phyloP scores from a whole-genome alignment of 2,329 filamentous ascomycete genomes.

The Epichloe sylvatica region DNA sequence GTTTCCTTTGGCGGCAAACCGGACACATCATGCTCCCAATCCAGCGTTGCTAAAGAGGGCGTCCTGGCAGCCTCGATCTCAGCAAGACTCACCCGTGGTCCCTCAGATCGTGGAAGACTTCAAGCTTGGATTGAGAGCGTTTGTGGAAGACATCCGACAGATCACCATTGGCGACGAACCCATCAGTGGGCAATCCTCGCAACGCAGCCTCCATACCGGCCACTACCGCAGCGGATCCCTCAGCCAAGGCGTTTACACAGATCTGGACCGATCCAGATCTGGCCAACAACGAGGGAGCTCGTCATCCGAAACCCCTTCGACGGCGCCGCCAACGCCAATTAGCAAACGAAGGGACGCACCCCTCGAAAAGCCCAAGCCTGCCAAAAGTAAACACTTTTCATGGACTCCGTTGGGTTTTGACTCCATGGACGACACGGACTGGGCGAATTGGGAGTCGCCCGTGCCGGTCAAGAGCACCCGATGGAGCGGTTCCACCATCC shows the following conservation, averaged over 20 bases:
- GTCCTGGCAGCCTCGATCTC: conserved; percentile 43
- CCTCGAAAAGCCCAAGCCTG: conserved; percentile 24
- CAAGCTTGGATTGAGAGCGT: conserved; percentile 79
- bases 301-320: conserved; percentile 26
- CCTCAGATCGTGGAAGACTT: conserved; percentile 85
- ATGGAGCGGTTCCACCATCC: conserved; percentile 50
- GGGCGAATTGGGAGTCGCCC: conserved; percentile 50
- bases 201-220: conserved; percentile 8
- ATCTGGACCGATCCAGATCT: conserved; percentile 36
- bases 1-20: conserved; percentile 16
- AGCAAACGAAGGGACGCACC: conserved; percentile 15
- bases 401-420: conserved; percentile 46
- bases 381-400: conserved; percentile 40
- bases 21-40: conserved; percentile 22
- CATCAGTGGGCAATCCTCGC: conserved; percentile 37
- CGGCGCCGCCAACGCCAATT: conserved; percentile 17
- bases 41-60: conserved; percentile 38
- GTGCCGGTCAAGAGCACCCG: conserved; percentile 41
- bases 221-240: conserved; percentile 3
- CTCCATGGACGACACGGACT: conserved; percentile 46
- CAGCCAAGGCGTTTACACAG: conserved; percentile 10
- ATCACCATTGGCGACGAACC: conserved; percentile 93
- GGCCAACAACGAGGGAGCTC: conserved; percentile 28
- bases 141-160: conserved; percentile 88
- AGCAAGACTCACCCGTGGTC: conserved; percentile 29